A percentile compares a stretch with the other conserved stretches of the same genome.
Evolutionary conservation across 2,329 filamentous ascomycete genomes (phyloP).

Genomic region (Uncinocarpus reesii): DNA sequence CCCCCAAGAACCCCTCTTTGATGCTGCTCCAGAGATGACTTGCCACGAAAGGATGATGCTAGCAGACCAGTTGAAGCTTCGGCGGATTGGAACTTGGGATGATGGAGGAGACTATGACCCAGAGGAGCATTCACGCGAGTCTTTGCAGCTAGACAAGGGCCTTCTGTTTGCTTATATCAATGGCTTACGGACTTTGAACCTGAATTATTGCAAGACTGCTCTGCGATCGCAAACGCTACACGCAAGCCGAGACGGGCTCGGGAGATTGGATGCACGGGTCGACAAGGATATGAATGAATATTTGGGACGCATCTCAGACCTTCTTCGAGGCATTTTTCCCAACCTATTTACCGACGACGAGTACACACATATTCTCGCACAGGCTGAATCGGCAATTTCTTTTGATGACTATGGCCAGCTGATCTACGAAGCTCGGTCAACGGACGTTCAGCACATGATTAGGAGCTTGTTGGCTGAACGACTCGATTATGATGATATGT

Average conservation of each 20-base stretch:
- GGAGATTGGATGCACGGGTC: slow-evolving; percentile 1
- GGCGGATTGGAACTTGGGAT: slow-evolving; percentile 7
- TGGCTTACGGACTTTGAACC: slow-evolving; percentile 29
- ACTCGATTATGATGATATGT: slow-evolving; percentile 24
- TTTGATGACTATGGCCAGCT: slow-evolving; percentile 15
- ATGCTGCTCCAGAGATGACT: slow-evolving; percentile 23
- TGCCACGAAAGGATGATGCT: slow-evolving; percentile 34
- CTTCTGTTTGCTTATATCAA: slow-evolving; percentile 36
- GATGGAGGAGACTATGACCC: slow-evolving; percentile 17
- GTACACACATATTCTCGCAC: slow-evolving; percentile 26
- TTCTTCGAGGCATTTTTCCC: slow-evolving; percentile 34
- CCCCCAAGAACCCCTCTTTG: not conserved
- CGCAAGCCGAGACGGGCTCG: not conserved
- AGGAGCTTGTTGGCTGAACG: slow-evolving; percentile 29
- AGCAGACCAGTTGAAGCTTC: slow-evolving; percentile 21
- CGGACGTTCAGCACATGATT: slow-evolving; percentile 26
- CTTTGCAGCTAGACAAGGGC: slow-evolving; percentile 31
- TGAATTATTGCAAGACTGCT: slow-evolving; percentile 27
- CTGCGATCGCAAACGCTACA: slow-evolving; percentile 24
- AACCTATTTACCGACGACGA: slow-evolving; percentile 32
- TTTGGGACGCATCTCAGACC: slow-evolving; percentile 29
- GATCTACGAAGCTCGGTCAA: slow-evolving; percentile 16
- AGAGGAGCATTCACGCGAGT: slow-evolving; percentile 31
- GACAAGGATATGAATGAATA: slow-evolving; percentile 22
- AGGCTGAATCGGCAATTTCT: slow-evolving; percentile 13